phyloP scores from a whole-genome alignment of 352 stramenopile species.

The Phytopythium oedochilum region DNA sequence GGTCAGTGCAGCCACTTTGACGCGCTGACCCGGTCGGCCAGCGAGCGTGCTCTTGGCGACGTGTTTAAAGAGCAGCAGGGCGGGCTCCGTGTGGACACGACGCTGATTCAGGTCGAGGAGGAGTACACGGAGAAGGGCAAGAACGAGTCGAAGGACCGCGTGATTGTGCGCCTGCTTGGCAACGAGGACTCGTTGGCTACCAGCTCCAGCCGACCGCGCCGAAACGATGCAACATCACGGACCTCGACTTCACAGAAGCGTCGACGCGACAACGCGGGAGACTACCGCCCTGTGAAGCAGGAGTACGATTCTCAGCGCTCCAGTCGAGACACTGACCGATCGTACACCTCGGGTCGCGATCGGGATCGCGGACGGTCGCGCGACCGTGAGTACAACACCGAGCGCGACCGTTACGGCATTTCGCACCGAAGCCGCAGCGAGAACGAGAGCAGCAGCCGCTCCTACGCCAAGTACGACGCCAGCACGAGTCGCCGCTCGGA shows the following conservation, averaged over 20 bases:
- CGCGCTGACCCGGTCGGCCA: constrained; percentile 27
- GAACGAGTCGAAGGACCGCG: constrained; percentile 56
- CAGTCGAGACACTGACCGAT: constrained; percentile 17
- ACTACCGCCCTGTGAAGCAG: constrained; percentile 26
- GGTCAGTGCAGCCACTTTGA: constrained; percentile 61
- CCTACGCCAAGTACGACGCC: background rate
- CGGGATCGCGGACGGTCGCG: constrained; percentile 11
- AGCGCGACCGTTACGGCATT: constrained; percentile 1
- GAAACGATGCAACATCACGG: constrained; percentile 3
- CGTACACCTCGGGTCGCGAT: constrained; percentile 8
- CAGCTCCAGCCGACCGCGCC: constrained; percentile 5
- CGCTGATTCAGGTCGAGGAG: constrained; percentile 40
- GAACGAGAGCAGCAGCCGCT: background rate
- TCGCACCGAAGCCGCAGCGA: background rate
- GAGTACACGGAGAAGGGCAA: constrained; percentile 67
- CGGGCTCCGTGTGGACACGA: constrained; percentile 60
- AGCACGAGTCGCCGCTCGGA: background rate
- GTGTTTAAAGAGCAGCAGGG: constrained; percentile 53
- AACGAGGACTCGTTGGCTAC: constrained; percentile 9
- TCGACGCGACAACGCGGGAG: constrained; percentile 13
- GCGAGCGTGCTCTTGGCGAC: constrained; percentile 28
- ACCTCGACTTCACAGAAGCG: constrained; percentile 6
- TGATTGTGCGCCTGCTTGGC: constrained; percentile 23
- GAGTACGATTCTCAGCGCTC: constrained; percentile 16
- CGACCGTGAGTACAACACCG: constrained; percentile 5